Evolutionary conservation across 2,329 filamentous ascomycete genomes (phyloP).

Genomic region (Ilyonectria sp.): DNA sequence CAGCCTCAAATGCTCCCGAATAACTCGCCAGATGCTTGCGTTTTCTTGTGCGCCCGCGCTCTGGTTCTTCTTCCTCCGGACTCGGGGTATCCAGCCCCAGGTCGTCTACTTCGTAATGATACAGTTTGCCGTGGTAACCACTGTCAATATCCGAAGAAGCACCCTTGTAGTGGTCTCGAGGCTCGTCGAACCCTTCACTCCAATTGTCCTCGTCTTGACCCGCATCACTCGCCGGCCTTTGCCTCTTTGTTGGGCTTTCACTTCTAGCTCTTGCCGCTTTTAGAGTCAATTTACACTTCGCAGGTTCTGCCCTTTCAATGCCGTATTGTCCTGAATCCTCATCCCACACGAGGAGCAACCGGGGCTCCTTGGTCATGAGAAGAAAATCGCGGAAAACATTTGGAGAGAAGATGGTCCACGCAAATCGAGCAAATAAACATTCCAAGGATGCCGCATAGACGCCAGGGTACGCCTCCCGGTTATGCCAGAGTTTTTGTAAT

Average conservation of each 20-base stretch:
- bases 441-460: background rate
- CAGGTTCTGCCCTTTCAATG: background rate
- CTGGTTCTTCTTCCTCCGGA: conserved; percentile 1
- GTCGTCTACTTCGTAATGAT: background rate
- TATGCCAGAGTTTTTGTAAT: background rate
- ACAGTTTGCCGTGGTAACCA: background rate
- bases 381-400: conserved; percentile 10
- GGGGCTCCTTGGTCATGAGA: background rate
- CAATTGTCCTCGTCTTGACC: background rate
- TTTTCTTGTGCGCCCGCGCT: conserved; percentile 1
- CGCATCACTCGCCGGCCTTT: background rate
- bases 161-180: background rate
- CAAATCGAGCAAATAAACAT: conserved; percentile 10
- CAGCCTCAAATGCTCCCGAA: background rate
- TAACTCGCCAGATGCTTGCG: background rate
- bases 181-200: background rate
- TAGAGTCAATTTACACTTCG: background rate
- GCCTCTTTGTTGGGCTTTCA: conserved; percentile 14
- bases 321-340: background rate
- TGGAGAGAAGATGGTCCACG: conserved; percentile 6
- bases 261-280: conserved; percentile 3
- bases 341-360: background rate
- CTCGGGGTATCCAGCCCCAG: background rate
- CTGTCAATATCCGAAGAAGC: background rate
- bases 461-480: background rate